Base-by-base conservation (phyloP, 805 yeast genomes). In the Candida maesae region DNA sequence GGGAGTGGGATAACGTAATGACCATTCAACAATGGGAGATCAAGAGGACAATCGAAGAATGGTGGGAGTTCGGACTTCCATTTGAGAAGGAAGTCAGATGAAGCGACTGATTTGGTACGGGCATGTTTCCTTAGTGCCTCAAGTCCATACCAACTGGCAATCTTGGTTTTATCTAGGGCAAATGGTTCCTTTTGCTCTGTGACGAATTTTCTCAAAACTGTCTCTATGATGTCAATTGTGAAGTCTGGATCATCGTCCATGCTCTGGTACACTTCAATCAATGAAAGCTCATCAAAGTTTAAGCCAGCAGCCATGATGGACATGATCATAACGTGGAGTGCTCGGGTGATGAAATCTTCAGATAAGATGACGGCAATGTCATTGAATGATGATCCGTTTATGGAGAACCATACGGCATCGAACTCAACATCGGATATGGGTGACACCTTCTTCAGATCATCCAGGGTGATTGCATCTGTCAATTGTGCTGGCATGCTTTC, bases 31-130 rank as follows among this genome's bases (percentile, higher is more conserved):
- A 75, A 61, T 4, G 63, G 56, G 13, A 84, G 47, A 42, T 79
- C 81, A 13, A 84, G 66, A 15, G 81, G 73, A 31, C 81, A 73
- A 36, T 74, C 78, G 64, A 78, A 73, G 59, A 77, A 73, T 8
- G 78, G 73, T 2, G 93, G 90, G 31, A 85, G 67, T 6, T 71
- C 64, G 2, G 79, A 66, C 51, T 79, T 76, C 79, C 90, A 76
- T 38, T 73, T 71, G 36, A 84, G 69, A 44, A 80, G 52, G 53
- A 88, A 77, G 44, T 82, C 87, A 30, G 76, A 74, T 0, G 63
- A 38, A 1, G 64, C 44, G 15, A 68, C 45, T 1, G 60, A 44
- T 12, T 46, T 51, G n/a, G 47, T 36, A 24, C 64, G 47, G 0
- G 68, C 68, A 44, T 61, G 58, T 29, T 61, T 60, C 18, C 60